Evolutionary conservation across 2,329 filamentous ascomycete species (phyloP).

Genomic region (Clathrospora elynae): DNA sequence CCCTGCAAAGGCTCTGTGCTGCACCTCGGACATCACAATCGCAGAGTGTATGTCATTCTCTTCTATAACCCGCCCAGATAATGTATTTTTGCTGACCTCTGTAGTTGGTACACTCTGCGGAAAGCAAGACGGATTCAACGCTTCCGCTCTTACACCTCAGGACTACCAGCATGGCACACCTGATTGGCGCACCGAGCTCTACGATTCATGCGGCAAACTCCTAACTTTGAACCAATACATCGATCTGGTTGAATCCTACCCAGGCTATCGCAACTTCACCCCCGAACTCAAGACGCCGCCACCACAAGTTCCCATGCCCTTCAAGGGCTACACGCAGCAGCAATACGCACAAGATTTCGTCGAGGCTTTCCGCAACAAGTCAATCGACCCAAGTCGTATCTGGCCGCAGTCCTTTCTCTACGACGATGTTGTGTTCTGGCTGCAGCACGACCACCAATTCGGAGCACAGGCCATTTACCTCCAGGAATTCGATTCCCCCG

Average conservation of each 20-base stretch:
- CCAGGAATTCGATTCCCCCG: slow-evolving; percentile 60
- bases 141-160: slow-evolving; percentile 59
- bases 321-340: slow-evolving; percentile 66
- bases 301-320: slow-evolving; percentile 67
- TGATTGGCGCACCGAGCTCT: slow-evolving; percentile 66
- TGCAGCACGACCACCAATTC: slow-evolving; percentile 64
- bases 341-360: slow-evolving; percentile 66
- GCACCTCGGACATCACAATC: slow-evolving; percentile 26
- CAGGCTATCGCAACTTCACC: slow-evolving; percentile 64
- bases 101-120: slow-evolving; percentile 20
- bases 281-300: slow-evolving; percentile 67
- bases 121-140: slow-evolving; percentile 60
- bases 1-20: slow-evolving; percentile 23
- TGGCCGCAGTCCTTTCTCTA: slow-evolving; percentile 67
- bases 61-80: neutral
- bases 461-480: slow-evolving; percentile 66
- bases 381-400: slow-evolving; percentile 44
- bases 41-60: slow-evolving; percentile 15
- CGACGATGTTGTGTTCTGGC: slow-evolving; percentile 67
- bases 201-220: slow-evolving; percentile 64
- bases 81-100: neutral
- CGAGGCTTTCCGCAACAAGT: slow-evolving; percentile 44
- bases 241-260: slow-evolving; percentile 56
- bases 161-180: slow-evolving; percentile 63
- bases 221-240: slow-evolving; percentile 66